Evolutionary conservation across 2,329 filamentous ascomycete species (phyloP).

Genomic region (Thermomyces lanuginosus): DNA sequence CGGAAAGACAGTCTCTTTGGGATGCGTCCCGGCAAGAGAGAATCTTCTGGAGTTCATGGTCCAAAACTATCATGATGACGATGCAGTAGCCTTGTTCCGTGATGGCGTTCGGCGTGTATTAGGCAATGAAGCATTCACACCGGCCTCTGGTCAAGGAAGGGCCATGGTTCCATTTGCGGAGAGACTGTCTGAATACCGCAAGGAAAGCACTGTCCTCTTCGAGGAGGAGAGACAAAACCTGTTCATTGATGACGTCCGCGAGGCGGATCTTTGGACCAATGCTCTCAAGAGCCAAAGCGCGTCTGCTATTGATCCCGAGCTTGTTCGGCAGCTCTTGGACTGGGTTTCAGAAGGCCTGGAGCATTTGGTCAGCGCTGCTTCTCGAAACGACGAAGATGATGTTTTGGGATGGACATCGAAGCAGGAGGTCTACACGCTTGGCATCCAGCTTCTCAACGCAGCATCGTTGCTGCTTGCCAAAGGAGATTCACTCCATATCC

Average conservation of each 20-base stretch:
- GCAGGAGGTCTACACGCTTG: slow-evolving; percentile 43
- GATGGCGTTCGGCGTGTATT: slow-evolving; percentile 26
- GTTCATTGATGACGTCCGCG: slow-evolving; percentile 69
- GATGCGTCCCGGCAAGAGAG: slow-evolving; percentile 35
- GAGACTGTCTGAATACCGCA: slow-evolving; percentile 18
- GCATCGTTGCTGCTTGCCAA: slow-evolving; percentile 18
- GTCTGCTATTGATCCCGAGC: slow-evolving; percentile 10
- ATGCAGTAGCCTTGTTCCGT: slow-evolving; percentile 17
- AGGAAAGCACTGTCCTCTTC: slow-evolving; percentile 45
- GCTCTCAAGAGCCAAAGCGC: slow-evolving; percentile 27
- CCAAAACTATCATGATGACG: slow-evolving; percentile 16
- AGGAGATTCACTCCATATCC: slow-evolving; percentile 9
- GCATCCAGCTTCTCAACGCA: slow-evolving; percentile 23
- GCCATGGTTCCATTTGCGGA: slow-evolving; percentile 12
- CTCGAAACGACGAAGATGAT: slow-evolving; percentile 37
- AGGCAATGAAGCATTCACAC: slow-evolving; percentile 14
- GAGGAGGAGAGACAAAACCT: slow-evolving; percentile 83
- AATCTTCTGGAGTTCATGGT: slow-evolving; percentile 22
- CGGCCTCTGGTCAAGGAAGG: slow-evolving; percentile 8
- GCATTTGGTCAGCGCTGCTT: slow-evolving; percentile 13
- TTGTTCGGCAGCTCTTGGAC: slow-evolving; percentile 10
- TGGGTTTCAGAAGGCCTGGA: slow-evolving; percentile 21
- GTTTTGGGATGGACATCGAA: slow-evolving; percentile 58
- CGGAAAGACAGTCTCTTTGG: slow-evolving; percentile 18
- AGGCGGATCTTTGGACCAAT: slow-evolving; percentile 51